A percentile compares a stretch with the other conserved stretches of the same genome.
phyloP scores from a whole-genome alignment of 345 rosid species.

The Gossypium longicalyx region DNA sequence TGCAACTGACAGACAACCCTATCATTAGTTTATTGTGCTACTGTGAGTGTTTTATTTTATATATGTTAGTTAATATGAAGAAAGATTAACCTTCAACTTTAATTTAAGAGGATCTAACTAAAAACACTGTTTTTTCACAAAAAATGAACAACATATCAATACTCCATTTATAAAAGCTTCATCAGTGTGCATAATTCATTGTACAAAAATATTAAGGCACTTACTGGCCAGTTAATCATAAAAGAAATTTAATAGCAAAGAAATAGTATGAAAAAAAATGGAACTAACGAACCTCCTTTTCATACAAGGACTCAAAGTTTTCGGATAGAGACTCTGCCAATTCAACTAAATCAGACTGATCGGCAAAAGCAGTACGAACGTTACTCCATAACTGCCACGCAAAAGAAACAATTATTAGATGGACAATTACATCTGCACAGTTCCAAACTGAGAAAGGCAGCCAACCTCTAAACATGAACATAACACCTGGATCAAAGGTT shows the following conservation, averaged over 20 bases:
- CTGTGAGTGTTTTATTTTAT: background rate
- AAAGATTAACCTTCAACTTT: background rate
- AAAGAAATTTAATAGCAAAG: background rate
- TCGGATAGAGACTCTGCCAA: slow-evolving; percentile 64
- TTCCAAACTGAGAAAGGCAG: background rate
- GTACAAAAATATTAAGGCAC: background rate
- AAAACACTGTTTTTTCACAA: background rate
- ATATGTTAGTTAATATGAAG: background rate
- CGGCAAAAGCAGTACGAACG: slow-evolving; percentile 53
- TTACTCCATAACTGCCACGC: slow-evolving; percentile 76
- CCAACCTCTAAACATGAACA: slow-evolving; percentile 13
- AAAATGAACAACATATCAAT: background rate
- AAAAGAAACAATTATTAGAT: slow-evolving; percentile 30
- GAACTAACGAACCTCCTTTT: slow-evolving; percentile 59
- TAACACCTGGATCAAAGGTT: background rate
- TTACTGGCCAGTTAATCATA: background rate
- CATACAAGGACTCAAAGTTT: slow-evolving; percentile 62
- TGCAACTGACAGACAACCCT: background rate
- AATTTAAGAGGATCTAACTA: background rate
- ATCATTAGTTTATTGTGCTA: slow-evolving; percentile 1
- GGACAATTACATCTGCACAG: background rate
- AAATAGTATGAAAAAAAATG: slow-evolving; percentile 11
- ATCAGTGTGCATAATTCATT: background rate
- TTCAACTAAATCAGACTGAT: slow-evolving; percentile 70
- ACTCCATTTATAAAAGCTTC: background rate